Evolutionary conservation across 176 grass and related monocot genomes (phyloP).

Genomic region (Zoysia japonica): DNA sequence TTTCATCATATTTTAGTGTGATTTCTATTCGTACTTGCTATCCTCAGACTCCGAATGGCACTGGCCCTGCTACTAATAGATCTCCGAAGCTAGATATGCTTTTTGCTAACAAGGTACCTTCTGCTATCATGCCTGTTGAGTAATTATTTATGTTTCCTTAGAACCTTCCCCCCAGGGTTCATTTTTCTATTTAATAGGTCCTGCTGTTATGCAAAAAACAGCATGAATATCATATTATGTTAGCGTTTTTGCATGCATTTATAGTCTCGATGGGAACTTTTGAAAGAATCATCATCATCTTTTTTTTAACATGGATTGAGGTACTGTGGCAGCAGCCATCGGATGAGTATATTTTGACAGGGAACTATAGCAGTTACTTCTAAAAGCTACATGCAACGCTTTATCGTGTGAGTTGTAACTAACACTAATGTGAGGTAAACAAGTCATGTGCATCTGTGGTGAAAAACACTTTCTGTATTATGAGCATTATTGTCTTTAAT

Average conservation of each 20-base stretch:
- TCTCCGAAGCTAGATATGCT: constrained; percentile 94
- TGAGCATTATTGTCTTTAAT: background rate
- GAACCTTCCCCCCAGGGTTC: background rate
- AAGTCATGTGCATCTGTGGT: background rate
- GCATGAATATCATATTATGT: background rate
- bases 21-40: constrained; percentile 96
- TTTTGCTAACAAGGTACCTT: constrained; percentile 89
- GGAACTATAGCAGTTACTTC: background rate
- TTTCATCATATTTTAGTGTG: constrained; percentile 54
- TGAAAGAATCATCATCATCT: background rate
- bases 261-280: background rate
- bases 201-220: no score
- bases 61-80: constrained; percentile 71
- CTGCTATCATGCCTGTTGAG: background rate
- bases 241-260: background rate
- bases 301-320: background rate
- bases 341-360: constrained; percentile 7
- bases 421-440: constrained; percentile 16
- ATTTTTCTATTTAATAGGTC: background rate
- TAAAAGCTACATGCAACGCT: background rate
- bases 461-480: background rate
- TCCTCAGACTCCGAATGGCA: constrained; percentile 89
- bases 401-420: background rate
- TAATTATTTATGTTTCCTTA: background rate
- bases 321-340: background rate